Conservation (phyloP, 2,329 filamentous ascomycete genomes). For the Dactylellina parvicollis region DNA sequence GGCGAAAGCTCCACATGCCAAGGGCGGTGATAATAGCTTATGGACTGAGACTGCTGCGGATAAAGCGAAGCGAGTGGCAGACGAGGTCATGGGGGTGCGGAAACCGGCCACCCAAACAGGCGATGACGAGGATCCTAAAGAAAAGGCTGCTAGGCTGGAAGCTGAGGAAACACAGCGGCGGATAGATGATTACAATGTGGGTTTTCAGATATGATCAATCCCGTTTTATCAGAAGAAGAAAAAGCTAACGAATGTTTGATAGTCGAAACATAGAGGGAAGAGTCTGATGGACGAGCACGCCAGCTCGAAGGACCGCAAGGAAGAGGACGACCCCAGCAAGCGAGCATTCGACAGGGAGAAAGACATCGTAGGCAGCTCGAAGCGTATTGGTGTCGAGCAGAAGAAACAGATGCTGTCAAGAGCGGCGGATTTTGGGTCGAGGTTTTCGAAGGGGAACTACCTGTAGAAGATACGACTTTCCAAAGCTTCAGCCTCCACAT, state of each 20-base stretch:
- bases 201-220: conserved; percentile 57
- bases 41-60: conserved; percentile 95
- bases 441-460: conserved; percentile 79
- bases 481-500: conserved; percentile 27
- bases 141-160: conserved; percentile 57
- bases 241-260: conserved; percentile 53
- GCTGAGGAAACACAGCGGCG: conserved; percentile 64
- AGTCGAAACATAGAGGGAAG: conserved; percentile 65
- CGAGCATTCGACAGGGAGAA: conserved; percentile 90
- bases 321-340: conserved; percentile 90
- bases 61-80: conserved; percentile 80
- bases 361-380: conserved; percentile 79
- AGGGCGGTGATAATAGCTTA: conserved; percentile 68
- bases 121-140: conserved; percentile 52
- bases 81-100: conserved; percentile 80
- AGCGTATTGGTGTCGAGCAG: conserved; percentile 76
- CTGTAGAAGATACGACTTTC: conserved; percentile 61
- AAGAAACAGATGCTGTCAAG: conserved; percentile 80
- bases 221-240: conserved; percentile 6
- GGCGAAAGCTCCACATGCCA: conserved; percentile 63
- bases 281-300: conserved; percentile 72
- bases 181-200: conserved; percentile 70
- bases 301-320: conserved; percentile 66
- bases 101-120: conserved; percentile 56
- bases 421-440: conserved; percentile 80